A percentile compares a stretch with the other conserved stretches of the same genome.
Evolutionary conservation across 192 early-diverging fungal genomes (phyloP).

Genomic region (Spinellus fusiger): DNA sequence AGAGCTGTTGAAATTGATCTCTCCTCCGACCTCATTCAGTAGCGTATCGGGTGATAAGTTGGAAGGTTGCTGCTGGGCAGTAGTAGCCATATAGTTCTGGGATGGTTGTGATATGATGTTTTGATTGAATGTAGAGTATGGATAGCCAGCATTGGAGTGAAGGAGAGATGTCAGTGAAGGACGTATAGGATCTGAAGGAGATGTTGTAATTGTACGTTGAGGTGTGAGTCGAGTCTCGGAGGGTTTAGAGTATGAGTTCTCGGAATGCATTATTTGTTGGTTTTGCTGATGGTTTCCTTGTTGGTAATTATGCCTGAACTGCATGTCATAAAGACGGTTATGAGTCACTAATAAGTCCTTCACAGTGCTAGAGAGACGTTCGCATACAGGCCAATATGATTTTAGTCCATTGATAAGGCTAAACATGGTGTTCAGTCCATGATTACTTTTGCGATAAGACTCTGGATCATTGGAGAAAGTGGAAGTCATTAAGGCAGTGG

Average conservation of each 20-base stretch:
- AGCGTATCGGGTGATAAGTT: not conserved
- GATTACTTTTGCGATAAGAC: constrained; percentile 10
- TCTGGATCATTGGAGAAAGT: constrained; percentile 13
- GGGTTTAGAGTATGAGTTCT: not conserved
- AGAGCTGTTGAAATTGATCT: constrained; percentile 23
- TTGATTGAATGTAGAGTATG: not conserved
- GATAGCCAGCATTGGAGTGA: not conserved
- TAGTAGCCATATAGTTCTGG: not conserved
- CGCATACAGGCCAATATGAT: constrained; percentile 27
- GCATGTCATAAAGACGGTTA: constrained; percentile 17
- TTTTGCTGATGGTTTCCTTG: too few relatives aligned
- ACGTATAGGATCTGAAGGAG: not conserved
- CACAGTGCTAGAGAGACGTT: constrained; percentile 15
- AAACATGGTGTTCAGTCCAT: constrained; percentile 11
- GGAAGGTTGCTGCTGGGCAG: not conserved
- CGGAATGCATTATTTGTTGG: not conserved
- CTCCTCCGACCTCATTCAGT: not conserved
- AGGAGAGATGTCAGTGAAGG: not conserved
- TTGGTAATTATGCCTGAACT: not conserved
- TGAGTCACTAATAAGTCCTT: constrained; percentile 16
- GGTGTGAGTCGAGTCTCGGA: not conserved
- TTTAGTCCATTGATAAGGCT: constrained; percentile 8
- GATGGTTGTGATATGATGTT: not conserved
- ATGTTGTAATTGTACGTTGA: not conserved
- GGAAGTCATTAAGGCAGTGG: constrained; percentile 26